These are phyloP conservation scores for Saccharomyces mikatae DNA, from an alignment of 805 yeast species.

Conservation along the genomic window DNA sequence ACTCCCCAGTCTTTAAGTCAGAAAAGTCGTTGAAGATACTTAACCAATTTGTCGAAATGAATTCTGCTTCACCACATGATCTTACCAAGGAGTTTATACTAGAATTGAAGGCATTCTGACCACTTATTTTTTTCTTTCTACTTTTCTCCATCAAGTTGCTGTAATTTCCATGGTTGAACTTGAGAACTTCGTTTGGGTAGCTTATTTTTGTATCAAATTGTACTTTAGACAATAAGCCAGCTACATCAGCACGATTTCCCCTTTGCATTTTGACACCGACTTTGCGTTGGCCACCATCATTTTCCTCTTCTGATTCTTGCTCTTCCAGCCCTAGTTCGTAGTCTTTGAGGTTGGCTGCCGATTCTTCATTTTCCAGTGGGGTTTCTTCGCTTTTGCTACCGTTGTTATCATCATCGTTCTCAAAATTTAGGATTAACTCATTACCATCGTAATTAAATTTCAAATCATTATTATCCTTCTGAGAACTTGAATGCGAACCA, in stretches of 20 bases:
- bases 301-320: not conserved
- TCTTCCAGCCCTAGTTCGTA: not conserved
- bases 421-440: slow-evolving; percentile 13
- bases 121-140: slow-evolving; percentile 1
- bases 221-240: not conserved
- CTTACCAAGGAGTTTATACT: not conserved
- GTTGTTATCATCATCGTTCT: slow-evolving; percentile 3
- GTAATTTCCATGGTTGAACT: slow-evolving; percentile 19
- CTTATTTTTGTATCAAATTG: not conserved
- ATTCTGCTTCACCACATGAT: not conserved
- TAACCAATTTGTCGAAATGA: not conserved
- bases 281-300: not conserved
- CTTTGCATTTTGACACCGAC: not conserved
- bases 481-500: slow-evolving; percentile 6
- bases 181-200: slow-evolving; percentile 17
- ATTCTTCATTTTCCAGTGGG: slow-evolving; percentile 6
- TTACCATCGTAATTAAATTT: slow-evolving; percentile 4
- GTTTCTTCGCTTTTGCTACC: slow-evolving; percentile 4
- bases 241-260: not conserved
- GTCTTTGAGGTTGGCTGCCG: not conserved
- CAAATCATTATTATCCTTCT: slow-evolving; percentile 4
- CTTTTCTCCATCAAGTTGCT: slow-evolving; percentile 14
- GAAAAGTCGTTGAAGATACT: not conserved
- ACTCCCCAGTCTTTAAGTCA: not conserved
- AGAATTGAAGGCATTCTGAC: not conserved